phyloP scores from a whole-genome alignment of 2,329 filamentous ascomycete genomes.

The Beauveria pseudobassiana region DNA sequence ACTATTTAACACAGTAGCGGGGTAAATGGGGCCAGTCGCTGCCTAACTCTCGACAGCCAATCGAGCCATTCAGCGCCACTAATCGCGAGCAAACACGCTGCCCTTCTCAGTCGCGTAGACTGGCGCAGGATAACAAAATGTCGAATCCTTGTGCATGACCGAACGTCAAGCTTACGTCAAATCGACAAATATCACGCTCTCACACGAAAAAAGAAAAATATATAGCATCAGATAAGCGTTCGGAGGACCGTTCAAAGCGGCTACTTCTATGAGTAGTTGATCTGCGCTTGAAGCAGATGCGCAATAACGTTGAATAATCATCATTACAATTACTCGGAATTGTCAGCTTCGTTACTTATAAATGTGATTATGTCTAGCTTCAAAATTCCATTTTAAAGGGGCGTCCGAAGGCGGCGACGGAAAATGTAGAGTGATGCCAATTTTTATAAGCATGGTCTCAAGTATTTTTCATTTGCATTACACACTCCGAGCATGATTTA shows the following conservation, averaged over 20 bases:
- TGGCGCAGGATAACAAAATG: background rate
- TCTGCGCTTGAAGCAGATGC: too few species aligned
- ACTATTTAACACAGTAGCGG: constrained; percentile 2
- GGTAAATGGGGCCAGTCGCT: background rate
- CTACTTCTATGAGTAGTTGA: too few species aligned
- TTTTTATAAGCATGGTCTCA: background rate
- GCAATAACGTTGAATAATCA: background rate
- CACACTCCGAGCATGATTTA: too few species aligned
- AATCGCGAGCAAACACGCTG: background rate
- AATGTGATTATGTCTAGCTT: constrained; percentile 6
- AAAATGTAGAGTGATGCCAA: background rate
- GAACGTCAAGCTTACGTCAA: background rate
- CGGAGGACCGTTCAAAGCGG: too few species aligned
- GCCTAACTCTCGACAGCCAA: background rate
- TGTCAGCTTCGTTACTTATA: background rate
- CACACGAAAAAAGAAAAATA: background rate
- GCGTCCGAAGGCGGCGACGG: background rate
- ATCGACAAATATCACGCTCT: background rate
- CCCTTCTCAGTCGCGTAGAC: background rate
- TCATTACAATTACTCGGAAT: constrained; percentile 1
- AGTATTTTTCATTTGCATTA: too few species aligned
- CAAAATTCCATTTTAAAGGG: background rate
- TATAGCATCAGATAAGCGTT: too few species aligned
- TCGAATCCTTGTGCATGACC: background rate
- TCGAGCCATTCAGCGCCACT: background rate